phyloP scores from a whole-genome alignment of 305 asterid genomes.

The Solanum aculeatissimum region DNA sequence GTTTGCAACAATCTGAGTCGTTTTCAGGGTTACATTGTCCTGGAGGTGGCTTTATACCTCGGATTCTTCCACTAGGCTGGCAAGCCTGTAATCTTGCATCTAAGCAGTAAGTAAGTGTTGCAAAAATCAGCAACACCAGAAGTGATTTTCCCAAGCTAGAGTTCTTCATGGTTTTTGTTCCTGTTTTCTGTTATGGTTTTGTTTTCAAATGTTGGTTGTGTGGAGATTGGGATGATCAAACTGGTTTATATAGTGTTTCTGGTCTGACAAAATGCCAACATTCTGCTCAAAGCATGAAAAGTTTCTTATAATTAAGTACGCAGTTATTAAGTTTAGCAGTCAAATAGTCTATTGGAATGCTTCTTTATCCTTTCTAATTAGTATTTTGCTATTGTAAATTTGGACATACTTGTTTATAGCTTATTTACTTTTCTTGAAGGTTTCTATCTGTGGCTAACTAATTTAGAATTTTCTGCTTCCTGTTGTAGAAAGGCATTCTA shows the following conservation, averaged over 20 bases:
- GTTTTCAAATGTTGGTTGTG: not conserved
- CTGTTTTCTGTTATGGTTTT: not conserved
- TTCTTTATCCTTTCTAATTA: not conserved
- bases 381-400: not conserved
- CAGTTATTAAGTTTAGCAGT: not conserved
- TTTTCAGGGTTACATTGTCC: conserved; percentile 24
- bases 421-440: not conserved
- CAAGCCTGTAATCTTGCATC: too few species aligned
- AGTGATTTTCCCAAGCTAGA: not conserved
- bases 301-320: not conserved
- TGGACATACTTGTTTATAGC: not conserved
- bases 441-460: not conserved
- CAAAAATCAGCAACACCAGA: too few species aligned
- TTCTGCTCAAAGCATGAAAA: not conserved
- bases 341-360: not conserved
- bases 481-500: not conserved
- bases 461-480: not conserved
- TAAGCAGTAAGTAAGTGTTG: too few species aligned
- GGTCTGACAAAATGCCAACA: not conserved
- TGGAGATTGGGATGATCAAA: not conserved
- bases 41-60: conserved; percentile 27
- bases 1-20: conserved; percentile 22
- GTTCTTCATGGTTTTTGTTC: conserved; percentile 2
- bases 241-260: not conserved
- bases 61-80: too few species aligned